Percentiles rank a stretch among this genome's conserved stretches.
Evolutionary conservation across 192 early-diverging fungal species (phyloP).

Genomic region (Entomortierella parvispora): DNA sequence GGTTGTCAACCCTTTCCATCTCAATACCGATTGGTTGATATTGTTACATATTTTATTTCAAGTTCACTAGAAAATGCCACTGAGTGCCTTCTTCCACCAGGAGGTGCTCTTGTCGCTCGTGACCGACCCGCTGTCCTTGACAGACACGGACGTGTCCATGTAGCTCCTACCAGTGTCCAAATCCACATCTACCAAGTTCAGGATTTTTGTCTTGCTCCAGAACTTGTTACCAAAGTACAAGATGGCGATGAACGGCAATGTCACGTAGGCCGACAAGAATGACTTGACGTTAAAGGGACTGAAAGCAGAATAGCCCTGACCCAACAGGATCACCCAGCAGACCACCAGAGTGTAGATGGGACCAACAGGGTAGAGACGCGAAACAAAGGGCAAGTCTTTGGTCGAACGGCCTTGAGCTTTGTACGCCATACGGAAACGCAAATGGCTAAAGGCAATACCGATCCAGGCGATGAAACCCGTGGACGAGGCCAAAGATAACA

Average conservation of each 20-base stretch:
- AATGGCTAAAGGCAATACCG: conserved; percentile 79
- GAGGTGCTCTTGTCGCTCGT: neutral
- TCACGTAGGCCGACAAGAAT: conserved; percentile 73
- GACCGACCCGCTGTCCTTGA: neutral
- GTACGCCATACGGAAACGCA: conserved; percentile 84
- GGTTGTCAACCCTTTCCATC: too few relatives aligned
- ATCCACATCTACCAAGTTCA: conserved; percentile 69
- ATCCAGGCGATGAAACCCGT: conserved; percentile 84
- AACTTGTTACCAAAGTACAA: conserved; percentile 72
- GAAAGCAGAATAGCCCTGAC: conserved; percentile 66
- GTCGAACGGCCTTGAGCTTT: conserved; percentile 71
- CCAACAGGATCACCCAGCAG: conserved; percentile 66
- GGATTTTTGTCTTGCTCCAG: conserved; percentile 62
- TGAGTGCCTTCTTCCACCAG: conserved; percentile 1
- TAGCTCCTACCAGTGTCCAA: conserved; percentile 62
- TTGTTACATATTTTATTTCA: neutral
- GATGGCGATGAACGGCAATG: conserved; percentile 65
- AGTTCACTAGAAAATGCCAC: neutral
- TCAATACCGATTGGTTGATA: too few relatives aligned
- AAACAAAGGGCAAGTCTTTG: conserved; percentile 70
- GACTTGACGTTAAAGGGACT: conserved; percentile 43
- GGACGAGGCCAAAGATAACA: too few relatives aligned
- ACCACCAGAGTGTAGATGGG: conserved; percentile 72
- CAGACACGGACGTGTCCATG: conserved; percentile 9
- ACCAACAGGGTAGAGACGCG: conserved; percentile 73